Evolutionary conservation across 164 flowering plant genomes (phyloP), one percentile per base, ranked within the genome.

Genomic region (Cinnamomum chago): DNA sequence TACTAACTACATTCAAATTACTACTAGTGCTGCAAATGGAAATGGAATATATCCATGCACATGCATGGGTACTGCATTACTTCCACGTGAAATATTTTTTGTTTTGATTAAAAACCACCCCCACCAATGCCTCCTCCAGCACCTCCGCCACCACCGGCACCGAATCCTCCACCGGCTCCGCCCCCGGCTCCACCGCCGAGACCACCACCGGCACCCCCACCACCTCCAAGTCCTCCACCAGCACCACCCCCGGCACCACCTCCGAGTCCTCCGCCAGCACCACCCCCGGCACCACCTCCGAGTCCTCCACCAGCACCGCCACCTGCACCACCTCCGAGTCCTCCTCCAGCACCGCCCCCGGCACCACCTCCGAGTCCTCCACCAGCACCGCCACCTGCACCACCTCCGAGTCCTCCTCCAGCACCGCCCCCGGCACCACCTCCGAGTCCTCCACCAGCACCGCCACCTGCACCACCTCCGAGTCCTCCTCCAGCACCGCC

Each of bases 341-440:
- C 68, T 9, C 33, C 68, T 3, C 68, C 68, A 0, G 18, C 68
- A 3, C 50, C 40, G 1, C 35, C 35, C 3, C 68, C 47, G 3
- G 18, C 68, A 3, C 50, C 40, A 2, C 35, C 35, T 11, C 68
- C 47, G 3, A 15, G 18, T 11, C 47, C 68, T 10, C 30, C 33
- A 1, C 68, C 68, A 30, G 74, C 78, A 27, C 58, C 75, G 2
- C 76, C n/a, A n/a, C n/a, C n/a, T 75, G 74, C 78, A 27, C 58
- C 75, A 3, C 76, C 79, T 0, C 67, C 68, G 1, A 5, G 7
- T 23, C 68, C 68, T 12, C 40, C 40, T 0, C 68, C 68, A 12
- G 20, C 35, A 4, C 68, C 68, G 14, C 33, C 40, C 1, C 68
- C 68, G 0, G 14, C 35, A 25, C 40, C 68, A 66, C 14, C 30